phyloP scores from a whole-genome alignment of 345 rosid species.

The Tarenaya hassleriana region DNA sequence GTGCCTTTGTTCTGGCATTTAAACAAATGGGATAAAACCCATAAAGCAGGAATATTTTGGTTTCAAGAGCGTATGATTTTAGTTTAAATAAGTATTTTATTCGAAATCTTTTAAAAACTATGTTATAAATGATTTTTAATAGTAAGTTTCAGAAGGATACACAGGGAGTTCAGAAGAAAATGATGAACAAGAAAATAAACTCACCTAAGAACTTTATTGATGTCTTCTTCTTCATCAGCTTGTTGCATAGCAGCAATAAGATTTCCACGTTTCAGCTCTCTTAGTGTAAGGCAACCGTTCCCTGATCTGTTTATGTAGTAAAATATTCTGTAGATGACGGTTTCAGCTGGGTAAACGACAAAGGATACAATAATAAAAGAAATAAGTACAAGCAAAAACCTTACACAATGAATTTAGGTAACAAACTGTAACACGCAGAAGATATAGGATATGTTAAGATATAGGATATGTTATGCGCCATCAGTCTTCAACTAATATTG shows the following conservation, averaged over 20 bases:
- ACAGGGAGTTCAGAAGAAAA: not conserved
- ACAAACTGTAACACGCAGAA: not conserved
- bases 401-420: slow-evolving; percentile 17
- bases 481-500: no score
- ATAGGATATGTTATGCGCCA: not conserved
- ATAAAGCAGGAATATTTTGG: no score
- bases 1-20: no score
- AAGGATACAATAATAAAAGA: slow-evolving; percentile 8
- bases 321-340: slow-evolving; percentile 94
- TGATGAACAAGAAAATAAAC: slow-evolving; percentile 9
- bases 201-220: slow-evolving; percentile 83
- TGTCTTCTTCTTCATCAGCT: slow-evolving; percentile 90
- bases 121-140: no score
- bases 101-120: no score
- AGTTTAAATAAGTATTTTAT: no score
- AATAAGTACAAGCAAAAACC: slow-evolving; percentile 19
- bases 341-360: slow-evolving; percentile 66
- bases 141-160: not conserved
- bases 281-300: slow-evolving; percentile 73
- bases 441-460: not conserved
- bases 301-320: slow-evolving; percentile 79
- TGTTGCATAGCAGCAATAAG: slow-evolving; percentile 78
- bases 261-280: slow-evolving; percentile 89
- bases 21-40: no score
- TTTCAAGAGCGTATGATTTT: no score